Conservation (phyloP, 2,329 filamentous ascomycete genomes). For the Ascochyta viciae-villosae region DNA sequence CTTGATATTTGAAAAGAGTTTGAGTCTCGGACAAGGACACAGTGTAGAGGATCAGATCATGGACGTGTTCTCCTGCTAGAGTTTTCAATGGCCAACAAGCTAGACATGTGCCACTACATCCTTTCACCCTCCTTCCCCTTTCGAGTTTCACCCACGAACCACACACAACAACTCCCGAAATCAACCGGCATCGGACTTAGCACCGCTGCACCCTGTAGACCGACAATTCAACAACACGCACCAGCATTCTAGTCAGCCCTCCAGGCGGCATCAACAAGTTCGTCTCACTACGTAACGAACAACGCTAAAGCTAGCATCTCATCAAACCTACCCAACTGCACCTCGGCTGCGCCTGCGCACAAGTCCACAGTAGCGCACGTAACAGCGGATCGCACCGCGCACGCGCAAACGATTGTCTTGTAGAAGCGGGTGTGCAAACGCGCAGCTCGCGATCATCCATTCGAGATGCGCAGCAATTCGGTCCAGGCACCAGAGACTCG, state of each 20-base stretch:
- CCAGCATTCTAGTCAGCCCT: not conserved
- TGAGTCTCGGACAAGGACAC: too few species aligned
- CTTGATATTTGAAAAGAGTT: too few species aligned
- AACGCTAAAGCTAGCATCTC: slow-evolving; percentile 3
- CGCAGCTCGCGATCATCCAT: too few species aligned
- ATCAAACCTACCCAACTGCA: slow-evolving; percentile 3
- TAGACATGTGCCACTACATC: not conserved
- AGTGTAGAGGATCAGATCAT: too few species aligned
- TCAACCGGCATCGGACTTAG: not conserved
- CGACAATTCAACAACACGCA: not conserved
- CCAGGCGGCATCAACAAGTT: not conserved
- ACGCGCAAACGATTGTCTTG: not conserved
- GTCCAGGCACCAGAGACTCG: too few species aligned
- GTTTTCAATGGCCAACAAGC: too few species aligned
- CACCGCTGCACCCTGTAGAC: not conserved
- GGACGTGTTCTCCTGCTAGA: too few species aligned
- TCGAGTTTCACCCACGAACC: too few species aligned
- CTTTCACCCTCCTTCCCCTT: too few species aligned
- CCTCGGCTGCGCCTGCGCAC: not conserved
- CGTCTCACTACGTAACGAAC: not conserved
- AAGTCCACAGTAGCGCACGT: not conserved
- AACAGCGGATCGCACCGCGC: slow-evolving; percentile 2
- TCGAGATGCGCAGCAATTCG: too few species aligned
- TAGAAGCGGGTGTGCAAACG: too few species aligned
- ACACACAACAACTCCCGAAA: too few species aligned